Percentiles rank a stretch among this genome's conserved stretches.
These are phyloP conservation scores for Mucor piriformis DNA, from an alignment of 371 early-diverging fungal genomes.

Conservation along the genomic window DNA sequence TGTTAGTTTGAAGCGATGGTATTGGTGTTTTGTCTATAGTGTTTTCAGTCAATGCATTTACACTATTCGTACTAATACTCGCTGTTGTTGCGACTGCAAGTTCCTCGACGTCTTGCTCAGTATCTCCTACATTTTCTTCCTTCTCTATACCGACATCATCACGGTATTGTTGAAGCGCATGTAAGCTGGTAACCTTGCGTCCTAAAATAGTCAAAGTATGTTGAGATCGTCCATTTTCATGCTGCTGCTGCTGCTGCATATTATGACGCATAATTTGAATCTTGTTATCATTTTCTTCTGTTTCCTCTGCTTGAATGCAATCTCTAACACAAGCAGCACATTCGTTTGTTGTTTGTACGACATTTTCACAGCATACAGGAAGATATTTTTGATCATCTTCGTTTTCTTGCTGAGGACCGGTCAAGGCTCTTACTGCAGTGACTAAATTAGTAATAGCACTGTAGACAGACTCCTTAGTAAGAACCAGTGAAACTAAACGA, in stretches of 20 bases:
- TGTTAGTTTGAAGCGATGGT: not conserved
- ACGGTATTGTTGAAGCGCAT: conserved; percentile 37
- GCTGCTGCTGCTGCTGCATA: conserved; percentile 25
- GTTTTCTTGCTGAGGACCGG: conserved; percentile 24
- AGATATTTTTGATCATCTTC: conserved; percentile 26
- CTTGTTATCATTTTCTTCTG: conserved; percentile 10
- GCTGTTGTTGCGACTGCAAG: conserved; percentile 1
- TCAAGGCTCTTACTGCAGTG: conserved; percentile 43
- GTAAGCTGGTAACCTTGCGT: conserved; percentile 41
- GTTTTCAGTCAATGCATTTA: not conserved
- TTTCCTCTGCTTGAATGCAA: conserved; percentile 21
- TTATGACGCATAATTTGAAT: conserved; percentile 13
- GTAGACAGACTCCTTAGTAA: conserved; percentile 52
- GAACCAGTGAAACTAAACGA: conserved; percentile 39
- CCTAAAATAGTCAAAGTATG: conserved; percentile 42
- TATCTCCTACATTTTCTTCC: not conserved
- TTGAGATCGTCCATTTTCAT: conserved; percentile 1
- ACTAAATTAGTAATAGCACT: conserved; percentile 53
- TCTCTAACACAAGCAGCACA: conserved; percentile 37
- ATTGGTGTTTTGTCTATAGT: not conserved
- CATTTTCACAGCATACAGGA: conserved; percentile 37
- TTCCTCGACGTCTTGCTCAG: conserved; percentile 7
- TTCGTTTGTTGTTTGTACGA: conserved; percentile 36
- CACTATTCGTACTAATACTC: not conserved
- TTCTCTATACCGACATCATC: conserved; percentile 4